These are phyloP conservation scores for Salvia sclarea DNA, from an alignment of 305 asterid genomes.

Conservation along the genomic window DNA sequence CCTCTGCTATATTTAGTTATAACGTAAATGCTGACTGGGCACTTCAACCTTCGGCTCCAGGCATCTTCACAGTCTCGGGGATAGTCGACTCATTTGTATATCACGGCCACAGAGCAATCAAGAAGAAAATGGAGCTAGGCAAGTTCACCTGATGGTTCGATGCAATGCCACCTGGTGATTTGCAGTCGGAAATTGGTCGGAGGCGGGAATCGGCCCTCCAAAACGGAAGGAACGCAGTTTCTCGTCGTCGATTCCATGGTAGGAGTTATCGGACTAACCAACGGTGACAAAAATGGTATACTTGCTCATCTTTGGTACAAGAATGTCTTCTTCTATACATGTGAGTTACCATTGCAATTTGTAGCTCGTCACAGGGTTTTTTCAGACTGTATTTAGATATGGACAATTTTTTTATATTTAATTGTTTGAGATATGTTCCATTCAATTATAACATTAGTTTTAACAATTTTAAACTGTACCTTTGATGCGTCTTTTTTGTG, in stretches of 20 bases:
- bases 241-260: neutral
- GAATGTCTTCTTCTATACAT: neutral
- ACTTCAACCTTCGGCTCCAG: conserved; percentile 53
- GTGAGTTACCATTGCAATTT: neutral
- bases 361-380: neutral
- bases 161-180: conserved; percentile 1
- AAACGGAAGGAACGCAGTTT: neutral
- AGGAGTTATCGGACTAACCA: neutral
- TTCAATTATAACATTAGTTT: neutral
- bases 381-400: conserved; percentile 4
- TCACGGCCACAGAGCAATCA: conserved; percentile 82
- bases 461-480: neutral
- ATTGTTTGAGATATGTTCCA: neutral
- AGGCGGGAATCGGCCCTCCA: neutral
- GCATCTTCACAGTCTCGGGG: conserved; percentile 89
- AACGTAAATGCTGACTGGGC: neutral
- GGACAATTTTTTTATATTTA: conserved; percentile 12
- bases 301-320: conserved; percentile 4
- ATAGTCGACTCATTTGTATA: conserved; percentile 80
- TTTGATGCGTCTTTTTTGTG: neutral
- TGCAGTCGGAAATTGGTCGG: conserved; percentile 12
- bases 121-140: conserved; percentile 85
- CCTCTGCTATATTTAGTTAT: neutral
- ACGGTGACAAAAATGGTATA: neutral
- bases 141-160: conserved; percentile 64